phyloP scores from a whole-genome alignment of 2,329 filamentous ascomycete genomes.

The Diaporthe sp. region DNA sequence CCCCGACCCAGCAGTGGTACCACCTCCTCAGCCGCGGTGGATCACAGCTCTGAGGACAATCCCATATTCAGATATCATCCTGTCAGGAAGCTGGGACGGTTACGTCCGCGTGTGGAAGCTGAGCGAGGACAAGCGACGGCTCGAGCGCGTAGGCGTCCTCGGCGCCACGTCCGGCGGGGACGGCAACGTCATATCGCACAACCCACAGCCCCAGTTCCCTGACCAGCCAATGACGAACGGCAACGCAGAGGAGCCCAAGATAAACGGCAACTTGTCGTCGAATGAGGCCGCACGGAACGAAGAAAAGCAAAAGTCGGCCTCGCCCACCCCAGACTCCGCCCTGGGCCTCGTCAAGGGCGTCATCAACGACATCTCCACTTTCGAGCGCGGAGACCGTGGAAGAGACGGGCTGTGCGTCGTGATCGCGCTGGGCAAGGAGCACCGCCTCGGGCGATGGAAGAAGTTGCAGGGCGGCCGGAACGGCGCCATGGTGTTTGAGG shows the following conservation, averaged over 20 bases:
- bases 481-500: constrained; percentile 88
- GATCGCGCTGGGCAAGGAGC: constrained; percentile 87
- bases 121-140: constrained; percentile 81
- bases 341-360: constrained; percentile 71
- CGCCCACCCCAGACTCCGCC: constrained; percentile 32
- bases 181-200: constrained; percentile 32
- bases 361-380: constrained; percentile 88
- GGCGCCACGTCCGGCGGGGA: constrained; percentile 49
- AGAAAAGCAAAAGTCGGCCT: constrained; percentile 33
- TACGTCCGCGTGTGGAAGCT: constrained; percentile 87
- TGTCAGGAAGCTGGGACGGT: constrained; percentile 96
- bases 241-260: background rate
- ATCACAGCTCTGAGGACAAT: constrained; percentile 90
- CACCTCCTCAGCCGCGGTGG: constrained; percentile 79
- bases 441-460: constrained; percentile 87
- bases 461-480: constrained; percentile 74
- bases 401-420: constrained; percentile 84
- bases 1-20: constrained; percentile 68
- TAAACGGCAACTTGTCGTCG: background rate
- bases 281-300: background rate
- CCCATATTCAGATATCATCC: constrained; percentile 88
- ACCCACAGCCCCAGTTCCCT: constrained; percentile 33
- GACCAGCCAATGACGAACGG: constrained; percentile 41
- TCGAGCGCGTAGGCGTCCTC: constrained; percentile 78
- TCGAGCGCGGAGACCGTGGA: constrained; percentile 83